These are phyloP conservation scores for Rusavskia elegans DNA, from an alignment of 495 filamentous ascomycete species.

Conservation along the genomic window DNA sequence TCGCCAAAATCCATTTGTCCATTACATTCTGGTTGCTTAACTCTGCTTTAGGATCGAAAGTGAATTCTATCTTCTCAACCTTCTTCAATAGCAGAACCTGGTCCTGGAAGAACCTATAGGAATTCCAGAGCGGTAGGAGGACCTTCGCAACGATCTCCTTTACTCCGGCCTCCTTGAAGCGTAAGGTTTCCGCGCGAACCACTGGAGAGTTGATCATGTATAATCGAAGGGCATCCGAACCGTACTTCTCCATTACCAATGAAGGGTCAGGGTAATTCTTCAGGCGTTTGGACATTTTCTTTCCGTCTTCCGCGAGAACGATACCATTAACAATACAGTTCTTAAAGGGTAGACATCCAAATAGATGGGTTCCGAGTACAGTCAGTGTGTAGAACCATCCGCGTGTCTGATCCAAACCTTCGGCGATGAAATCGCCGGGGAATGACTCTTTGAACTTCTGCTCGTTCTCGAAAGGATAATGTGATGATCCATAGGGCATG, in stretches of 20 bases:
- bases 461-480: slow-evolving; percentile 90
- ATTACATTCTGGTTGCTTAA: slow-evolving; percentile 75
- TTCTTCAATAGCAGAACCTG: slow-evolving; percentile 90
- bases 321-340: slow-evolving; percentile 97
- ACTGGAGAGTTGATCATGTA: slow-evolving; percentile 98
- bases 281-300: slow-evolving; percentile 97
- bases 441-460: slow-evolving; percentile 70
- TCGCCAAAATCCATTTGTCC: slow-evolving; percentile 92
- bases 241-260: slow-evolving; percentile 74
- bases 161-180: slow-evolving; percentile 85
- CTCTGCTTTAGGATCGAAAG: slow-evolving; percentile 64
- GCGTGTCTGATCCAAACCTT: slow-evolving; percentile 86
- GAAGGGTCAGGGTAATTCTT: slow-evolving; percentile 94
- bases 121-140: slow-evolving; percentile 89
- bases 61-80: slow-evolving; percentile 58
- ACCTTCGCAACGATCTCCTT: slow-evolving; percentile 95
- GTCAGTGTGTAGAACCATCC: slow-evolving; percentile 96
- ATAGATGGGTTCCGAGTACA: slow-evolving; percentile 83
- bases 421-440: slow-evolving; percentile 93
- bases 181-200: slow-evolving; percentile 77
- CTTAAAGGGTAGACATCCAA: slow-evolving; percentile 78
- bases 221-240: slow-evolving; percentile 82
- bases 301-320: slow-evolving; percentile 87
- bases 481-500: slow-evolving; percentile 88
- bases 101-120: slow-evolving; percentile 94